Evolutionary conservation across 78 protist species (phyloP), one percentile per base, ranked within the genome.

Genomic region (Polysphondylium violaceum): DNA sequence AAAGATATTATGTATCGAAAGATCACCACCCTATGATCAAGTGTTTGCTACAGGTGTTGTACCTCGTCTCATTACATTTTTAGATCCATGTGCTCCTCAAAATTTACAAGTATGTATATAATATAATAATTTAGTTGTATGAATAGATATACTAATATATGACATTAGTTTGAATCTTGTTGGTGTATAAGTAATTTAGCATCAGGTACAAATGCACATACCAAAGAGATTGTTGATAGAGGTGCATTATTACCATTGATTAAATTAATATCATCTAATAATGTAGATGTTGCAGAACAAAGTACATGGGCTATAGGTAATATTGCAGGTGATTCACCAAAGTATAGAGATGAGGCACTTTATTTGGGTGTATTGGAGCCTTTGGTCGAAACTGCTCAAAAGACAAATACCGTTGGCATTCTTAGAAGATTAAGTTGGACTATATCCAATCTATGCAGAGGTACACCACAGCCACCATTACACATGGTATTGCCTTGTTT

Each of bases 181-280:
- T 98, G 99, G 99, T 97, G 99, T n/a, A 91, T 98, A 38, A 97
- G 98, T 21, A 98, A 98, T 90, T 95, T 98, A 4, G 98, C 98
- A 7, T 97, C 98, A 0, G 99, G 99, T n/a, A 77, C 95, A 16
- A 53, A 97, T 7, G 96, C 83, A 69, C 97, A 97, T 55, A 96
- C 99, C 5, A 68, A 33, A 25, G 76, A 19, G 1, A 98, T 98
- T 23, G 53, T 97, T 35, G 74, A 74, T 7, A 27, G 60, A 51
- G 96, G 96, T 23, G 98, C 98, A 19, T 95, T 98, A 12, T 97
- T 97, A 35, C 47, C 43, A 41, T 95, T 98, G 50, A 94, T 98
- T 44, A 41, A 40, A 29, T 92, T 98, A 40, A 92, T 98, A 38
- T 12, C 40, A 16, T 72, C 94, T n/a, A 74, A 65, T 6, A 44